Conservation (phyloP, 2,329 filamentous ascomycete species). For the Tricladium varicosporioides region DNA sequence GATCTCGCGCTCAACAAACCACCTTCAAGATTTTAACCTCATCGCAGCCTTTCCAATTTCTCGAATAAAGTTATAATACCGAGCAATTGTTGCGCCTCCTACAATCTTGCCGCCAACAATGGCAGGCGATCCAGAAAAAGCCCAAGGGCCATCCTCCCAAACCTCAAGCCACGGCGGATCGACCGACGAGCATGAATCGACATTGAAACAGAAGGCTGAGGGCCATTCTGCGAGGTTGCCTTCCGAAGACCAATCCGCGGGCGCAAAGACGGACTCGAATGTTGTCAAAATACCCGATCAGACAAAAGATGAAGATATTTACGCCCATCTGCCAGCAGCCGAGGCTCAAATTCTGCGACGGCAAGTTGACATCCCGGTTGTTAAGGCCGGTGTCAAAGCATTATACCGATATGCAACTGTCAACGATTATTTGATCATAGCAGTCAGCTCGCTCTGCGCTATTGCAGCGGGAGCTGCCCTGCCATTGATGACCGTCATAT, state of each 20-base stretch:
- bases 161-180: conserved; percentile 27
- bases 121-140: conserved; percentile 31
- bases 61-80: background rate
- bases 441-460: conserved; percentile 49
- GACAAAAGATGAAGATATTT: conserved; percentile 47
- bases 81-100: background rate
- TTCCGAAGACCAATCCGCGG: conserved; percentile 56
- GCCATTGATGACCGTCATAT: conserved; percentile 61
- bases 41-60: background rate
- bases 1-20: background rate
- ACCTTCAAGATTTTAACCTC: background rate
- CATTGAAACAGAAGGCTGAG: conserved; percentile 24
- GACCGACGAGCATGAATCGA: conserved; percentile 19
- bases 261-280: conserved; percentile 40
- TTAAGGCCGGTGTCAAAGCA: conserved; percentile 63
- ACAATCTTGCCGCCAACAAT: conserved; percentile 25
- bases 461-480: conserved; percentile 59
- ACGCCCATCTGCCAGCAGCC: conserved; percentile 59
- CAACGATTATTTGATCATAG: conserved; percentile 50
- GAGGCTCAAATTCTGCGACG: conserved; percentile 66
- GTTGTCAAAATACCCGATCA: conserved; percentile 32
- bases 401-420: conserved; percentile 53
- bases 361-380: conserved; percentile 64
- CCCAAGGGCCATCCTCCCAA: conserved; percentile 11
- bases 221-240: conserved; percentile 54